Conservation (phyloP, 441 rosid species). For the Gossypium davidsonii region DNA sequence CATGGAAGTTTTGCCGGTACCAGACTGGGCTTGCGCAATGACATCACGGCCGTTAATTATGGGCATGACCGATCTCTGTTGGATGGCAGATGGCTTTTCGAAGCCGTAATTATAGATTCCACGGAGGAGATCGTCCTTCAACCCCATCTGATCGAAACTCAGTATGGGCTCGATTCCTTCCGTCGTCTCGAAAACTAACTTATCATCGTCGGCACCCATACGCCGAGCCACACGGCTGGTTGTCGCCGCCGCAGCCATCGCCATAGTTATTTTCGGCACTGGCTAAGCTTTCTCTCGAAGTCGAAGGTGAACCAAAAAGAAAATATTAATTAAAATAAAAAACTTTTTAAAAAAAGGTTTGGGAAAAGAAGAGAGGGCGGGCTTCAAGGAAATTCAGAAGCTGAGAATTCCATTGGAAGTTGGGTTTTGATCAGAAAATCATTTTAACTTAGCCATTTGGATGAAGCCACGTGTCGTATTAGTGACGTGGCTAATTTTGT, state of each 20-base stretch:
- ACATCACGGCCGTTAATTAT: slow-evolving; percentile 84
- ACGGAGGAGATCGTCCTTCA: slow-evolving; percentile 69
- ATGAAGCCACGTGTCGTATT: too few species aligned
- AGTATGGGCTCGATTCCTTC: slow-evolving; percentile 78
- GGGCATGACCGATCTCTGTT: slow-evolving; percentile 90
- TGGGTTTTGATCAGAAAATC: too few species aligned
- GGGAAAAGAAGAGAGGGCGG: neutral
- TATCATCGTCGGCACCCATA: slow-evolving; percentile 54
- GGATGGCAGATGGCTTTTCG: slow-evolving; percentile 93
- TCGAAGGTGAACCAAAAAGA: neutral
- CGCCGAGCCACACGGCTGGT: slow-evolving; percentile 34
- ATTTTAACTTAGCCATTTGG: too few species aligned
- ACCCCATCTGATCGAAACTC: slow-evolving; percentile 79
- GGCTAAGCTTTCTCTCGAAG: neutral
- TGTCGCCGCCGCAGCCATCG: slow-evolving; percentile 26
- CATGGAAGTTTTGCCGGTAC: slow-evolving; percentile 93
- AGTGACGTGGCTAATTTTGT: too few species aligned
- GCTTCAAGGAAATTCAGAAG: neutral
- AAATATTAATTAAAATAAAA: too few species aligned
- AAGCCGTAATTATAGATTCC: slow-evolving; percentile 83
- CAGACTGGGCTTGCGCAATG: slow-evolving; percentile 94
- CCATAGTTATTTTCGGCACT: neutral
- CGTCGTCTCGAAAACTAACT: slow-evolving; percentile 77
- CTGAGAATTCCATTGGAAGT: too few species aligned
- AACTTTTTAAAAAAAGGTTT: neutral